Evolutionary conservation across 345 rosid genomes (phyloP).

Genomic region (Sisymbrium altissimum): DNA sequence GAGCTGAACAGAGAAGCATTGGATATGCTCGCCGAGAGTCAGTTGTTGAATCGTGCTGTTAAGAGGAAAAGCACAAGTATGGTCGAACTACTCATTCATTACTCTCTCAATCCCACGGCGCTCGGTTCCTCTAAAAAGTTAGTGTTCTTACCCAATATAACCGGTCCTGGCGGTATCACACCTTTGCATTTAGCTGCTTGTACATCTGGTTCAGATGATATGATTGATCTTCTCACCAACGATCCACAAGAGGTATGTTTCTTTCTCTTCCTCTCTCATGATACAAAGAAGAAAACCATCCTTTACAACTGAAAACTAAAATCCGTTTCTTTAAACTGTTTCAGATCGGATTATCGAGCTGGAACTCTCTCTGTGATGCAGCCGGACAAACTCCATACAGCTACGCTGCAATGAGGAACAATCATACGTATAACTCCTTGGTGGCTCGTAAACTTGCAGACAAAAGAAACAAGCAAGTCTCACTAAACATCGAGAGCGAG

Average conservation of each 20-base stretch:
- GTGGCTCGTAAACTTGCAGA: slow-evolving; percentile 68
- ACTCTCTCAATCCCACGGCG: slow-evolving; percentile 24
- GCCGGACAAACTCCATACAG: slow-evolving; percentile 58
- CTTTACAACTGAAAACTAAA: background rate
- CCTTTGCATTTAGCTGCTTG: slow-evolving; percentile 88
- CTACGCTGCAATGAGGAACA: slow-evolving; percentile 60
- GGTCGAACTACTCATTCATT: slow-evolving; percentile 64
- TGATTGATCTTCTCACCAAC: slow-evolving; percentile 73
- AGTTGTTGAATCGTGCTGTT: slow-evolving; percentile 72
- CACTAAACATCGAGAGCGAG: slow-evolving; percentile 51
- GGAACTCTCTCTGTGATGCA: slow-evolving; percentile 63
- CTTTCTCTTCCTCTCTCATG: background rate
- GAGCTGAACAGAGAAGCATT: slow-evolving; percentile 47
- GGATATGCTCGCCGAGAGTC: slow-evolving; percentile 60
- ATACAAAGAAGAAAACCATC: background rate
- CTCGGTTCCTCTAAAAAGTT: slow-evolving; percentile 33
- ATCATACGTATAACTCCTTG: slow-evolving; percentile 58
- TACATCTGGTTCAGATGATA: slow-evolving; percentile 56
- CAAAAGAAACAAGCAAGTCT: slow-evolving; percentile 65
- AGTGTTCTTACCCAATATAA: slow-evolving; percentile 60
- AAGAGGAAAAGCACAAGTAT: slow-evolving; percentile 63
- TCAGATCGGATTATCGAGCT: slow-evolving; percentile 69
- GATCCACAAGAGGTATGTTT: slow-evolving; percentile 76
- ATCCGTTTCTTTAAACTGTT: background rate
- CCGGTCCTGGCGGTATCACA: slow-evolving; percentile 75